Base-by-base conservation (phyloP, 306 rosid species). In the Pueraria montana region DNA sequence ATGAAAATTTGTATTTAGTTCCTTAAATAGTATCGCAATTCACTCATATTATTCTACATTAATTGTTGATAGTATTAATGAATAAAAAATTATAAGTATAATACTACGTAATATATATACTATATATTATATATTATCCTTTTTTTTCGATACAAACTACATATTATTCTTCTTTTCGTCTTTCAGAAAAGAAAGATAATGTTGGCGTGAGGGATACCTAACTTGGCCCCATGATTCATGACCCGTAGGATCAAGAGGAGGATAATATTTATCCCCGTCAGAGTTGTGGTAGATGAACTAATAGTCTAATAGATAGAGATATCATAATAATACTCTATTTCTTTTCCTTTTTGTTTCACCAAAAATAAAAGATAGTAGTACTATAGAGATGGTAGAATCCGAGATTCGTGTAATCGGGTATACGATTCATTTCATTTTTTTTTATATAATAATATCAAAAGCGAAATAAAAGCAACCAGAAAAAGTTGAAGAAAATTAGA, bases 221-320 rank as follows among this genome's bases (percentile, higher is more conserved):
- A 80, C 34, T 69, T 42, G 32, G 48, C 3, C 77, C 77, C 30
- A 18, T 79, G 42, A 24, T 55, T 14, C 77, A 43, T 27, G 21
- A 80, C 34, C 8, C 3, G 40, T 5, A 13, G n/a, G 20, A 17
- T 40, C 8, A 24, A 14, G 65, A 50, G 30, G 46, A 61, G 20
- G 73, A 78, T 48, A 65, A 64, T 12, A 46, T 77, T 23, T 45
- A 45, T 79, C 56, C 20, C 53, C 20, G 8, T 21, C 75, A 43
- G 18, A 61, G 58, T 36, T 36, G 8, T 36, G 4, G 7, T 36
- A 4, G 40, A 38, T 38, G 43, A 38, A 38, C 11, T 38, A 38
- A 38, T 38, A 38, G 43, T 38, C 11, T 38, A 16, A 18, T 24
- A 17, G 46, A 77, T 23, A 40, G 64, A 58, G 64, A 58, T 23